phyloP scores from a whole-genome alignment of 176 grass and related monocot genomes.

The Oryza glumipatula region DNA sequence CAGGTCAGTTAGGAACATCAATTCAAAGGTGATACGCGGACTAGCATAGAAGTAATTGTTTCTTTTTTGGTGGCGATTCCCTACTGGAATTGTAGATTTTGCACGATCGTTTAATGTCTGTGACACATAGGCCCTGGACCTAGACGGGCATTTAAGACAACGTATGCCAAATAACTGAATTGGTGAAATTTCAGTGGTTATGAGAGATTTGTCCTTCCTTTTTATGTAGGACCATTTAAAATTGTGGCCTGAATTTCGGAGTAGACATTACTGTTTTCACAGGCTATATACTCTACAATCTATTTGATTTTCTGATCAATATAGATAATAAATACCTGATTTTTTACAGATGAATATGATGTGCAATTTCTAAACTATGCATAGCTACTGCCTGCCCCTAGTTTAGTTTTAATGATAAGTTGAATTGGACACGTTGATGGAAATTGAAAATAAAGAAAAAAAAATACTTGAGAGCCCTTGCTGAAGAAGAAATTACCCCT shows the following conservation, averaged over 20 bases:
- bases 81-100: not conserved
- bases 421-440: not conserved
- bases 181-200: not conserved
- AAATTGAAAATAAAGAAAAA: not conserved
- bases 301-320: slow-evolving; percentile 14
- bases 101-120: not conserved
- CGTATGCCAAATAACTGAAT: not conserved
- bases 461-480: not conserved
- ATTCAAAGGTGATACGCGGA: not conserved
- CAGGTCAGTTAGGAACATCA: slow-evolving; percentile 3
- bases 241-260: not conserved
- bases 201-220: not conserved
- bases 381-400: not conserved
- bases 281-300: not conserved
- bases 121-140: not conserved
- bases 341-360: not conserved
- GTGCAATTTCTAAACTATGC: not conserved
- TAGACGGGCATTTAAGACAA: not conserved
- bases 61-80: not conserved
- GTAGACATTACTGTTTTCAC: not conserved
- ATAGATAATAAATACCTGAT: not conserved
- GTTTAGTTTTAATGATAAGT: not conserved
- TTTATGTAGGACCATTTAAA: not conserved
- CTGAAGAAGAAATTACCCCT: not conserved
- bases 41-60: not conserved